These are phyloP conservation scores for Penicillium chermesinum DNA, from an alignment of 495 filamentous ascomycete genomes.

Conservation along the genomic window DNA sequence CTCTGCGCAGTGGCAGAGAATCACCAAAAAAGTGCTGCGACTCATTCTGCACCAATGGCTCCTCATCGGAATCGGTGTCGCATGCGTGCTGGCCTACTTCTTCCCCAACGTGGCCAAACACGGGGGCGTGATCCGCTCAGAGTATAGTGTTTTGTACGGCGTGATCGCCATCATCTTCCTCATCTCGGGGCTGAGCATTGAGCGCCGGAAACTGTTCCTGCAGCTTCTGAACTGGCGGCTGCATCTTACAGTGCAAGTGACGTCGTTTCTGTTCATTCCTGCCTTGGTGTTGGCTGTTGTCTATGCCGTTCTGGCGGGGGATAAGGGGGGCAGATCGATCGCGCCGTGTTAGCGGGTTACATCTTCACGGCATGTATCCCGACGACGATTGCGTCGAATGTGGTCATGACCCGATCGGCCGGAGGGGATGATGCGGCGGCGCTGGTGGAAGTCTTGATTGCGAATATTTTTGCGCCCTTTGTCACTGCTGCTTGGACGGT, in stretches of 20 bases:
- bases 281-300: conserved; percentile 41
- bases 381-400: conserved; percentile 54
- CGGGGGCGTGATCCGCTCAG: conserved; percentile 47
- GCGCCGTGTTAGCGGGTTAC: conserved; percentile 49
- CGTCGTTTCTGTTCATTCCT: conserved; percentile 48
- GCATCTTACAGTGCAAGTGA: conserved; percentile 47
- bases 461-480: conserved; percentile 50
- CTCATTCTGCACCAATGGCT: conserved; percentile 53
- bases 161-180: conserved; percentile 51
- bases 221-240: conserved; percentile 50
- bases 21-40: conserved; percentile 16
- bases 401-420: conserved; percentile 52
- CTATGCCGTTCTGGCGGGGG: conserved; percentile 43
- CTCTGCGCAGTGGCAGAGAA: conserved; percentile 6
- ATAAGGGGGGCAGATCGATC: conserved; percentile 38
- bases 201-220: conserved; percentile 44
- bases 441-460: conserved; percentile 49
- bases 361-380: conserved; percentile 52
- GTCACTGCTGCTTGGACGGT: conserved; percentile 49
- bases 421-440: conserved; percentile 53
- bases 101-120: conserved; percentile 51
- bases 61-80: conserved; percentile 49
- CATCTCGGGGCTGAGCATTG: conserved; percentile 49
- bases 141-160: conserved; percentile 52
- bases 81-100: conserved; percentile 45